Evolutionary conservation across 2,329 filamentous ascomycete genomes (phyloP).

Genomic region (Didymella arachidicola): DNA sequence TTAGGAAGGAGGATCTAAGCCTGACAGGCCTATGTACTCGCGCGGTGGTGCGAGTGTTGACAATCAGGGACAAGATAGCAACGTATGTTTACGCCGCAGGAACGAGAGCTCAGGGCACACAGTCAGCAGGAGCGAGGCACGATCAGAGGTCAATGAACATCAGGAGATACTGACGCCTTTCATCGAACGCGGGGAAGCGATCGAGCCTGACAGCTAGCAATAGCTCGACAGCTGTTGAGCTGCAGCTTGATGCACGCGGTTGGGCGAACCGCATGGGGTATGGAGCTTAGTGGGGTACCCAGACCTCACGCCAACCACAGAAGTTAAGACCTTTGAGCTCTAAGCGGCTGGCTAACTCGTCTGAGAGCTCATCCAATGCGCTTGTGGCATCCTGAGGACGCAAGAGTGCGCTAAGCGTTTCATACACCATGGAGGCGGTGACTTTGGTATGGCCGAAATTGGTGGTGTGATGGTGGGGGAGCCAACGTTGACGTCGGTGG

Average conservation of each 20-base stretch:
- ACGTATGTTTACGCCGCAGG: slow-evolving; percentile 16
- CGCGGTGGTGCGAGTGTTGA: slow-evolving; percentile 18
- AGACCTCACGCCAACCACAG: slow-evolving; percentile 14
- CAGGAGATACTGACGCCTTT: slow-evolving; percentile 19
- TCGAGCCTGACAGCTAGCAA: slow-evolving; percentile 26
- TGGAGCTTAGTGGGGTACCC: slow-evolving; percentile 37
- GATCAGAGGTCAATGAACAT: slow-evolving; percentile 16
- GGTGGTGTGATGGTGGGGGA: slow-evolving; percentile 23
- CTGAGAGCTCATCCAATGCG: slow-evolving; percentile 27
- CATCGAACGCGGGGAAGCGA: slow-evolving; percentile 25
- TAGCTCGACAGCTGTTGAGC: slow-evolving; percentile 34
- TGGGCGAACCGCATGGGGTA: slow-evolving; percentile 18
- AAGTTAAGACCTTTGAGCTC: slow-evolving; percentile 1
- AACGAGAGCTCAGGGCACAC: slow-evolving; percentile 11
- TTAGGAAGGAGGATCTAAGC: slow-evolving; percentile 9
- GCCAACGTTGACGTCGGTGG: slow-evolving; percentile 27
- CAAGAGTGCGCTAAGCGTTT: slow-evolving; percentile 18
- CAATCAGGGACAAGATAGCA: slow-evolving; percentile 14
- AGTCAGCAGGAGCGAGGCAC: slow-evolving; percentile 13
- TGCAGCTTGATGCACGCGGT: slow-evolving; percentile 35
- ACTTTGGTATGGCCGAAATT: slow-evolving; percentile 20
- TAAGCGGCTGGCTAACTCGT: slow-evolving; percentile 21
- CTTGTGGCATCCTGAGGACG: slow-evolving; percentile 23
- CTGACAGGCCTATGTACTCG: slow-evolving; percentile 9
- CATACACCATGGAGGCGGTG: slow-evolving; percentile 24